Evolutionary conservation across 495 filamentous ascomycete genomes (phyloP), one percentile per base, ranked within the genome.

Genomic region (Oleoguttula mirabilis): DNA sequence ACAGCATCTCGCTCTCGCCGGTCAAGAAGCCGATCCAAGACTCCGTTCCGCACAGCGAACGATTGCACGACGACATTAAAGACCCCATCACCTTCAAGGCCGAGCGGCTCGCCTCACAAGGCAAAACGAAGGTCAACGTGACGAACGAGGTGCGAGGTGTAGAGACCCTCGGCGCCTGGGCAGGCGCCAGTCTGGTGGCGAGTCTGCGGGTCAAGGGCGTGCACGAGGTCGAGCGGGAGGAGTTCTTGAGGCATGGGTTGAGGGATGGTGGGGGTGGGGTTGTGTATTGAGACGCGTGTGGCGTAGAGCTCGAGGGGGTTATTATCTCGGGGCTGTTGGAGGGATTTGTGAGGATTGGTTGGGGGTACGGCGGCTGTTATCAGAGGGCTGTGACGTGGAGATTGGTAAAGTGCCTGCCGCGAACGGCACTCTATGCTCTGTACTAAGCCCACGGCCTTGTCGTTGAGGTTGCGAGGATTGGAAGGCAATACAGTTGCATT

Each of bases 141-240:
- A 30, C 23, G 21, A 55, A 47, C 5, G 43, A 16, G 34, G 60
- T 94, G 17, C 73, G 84, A 2, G 82, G 79, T 12, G 65, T 95
- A 10, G 82, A 92, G 53, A 84, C 81, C 4, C 65, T 96, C 0
- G 90, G 90, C 0, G 67, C 84, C 4, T 98, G 90, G 88, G 76
- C 78, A 25, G 90, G 90, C 14, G 87, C 79, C 3, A 94, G 86
- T 62, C 56, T 98, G 38, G 62, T 88, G 2, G 79, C 80, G 0
- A 77, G 77, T 37, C 34, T 94, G 50, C 87, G 87, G 50, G 68
- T 90, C 20, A 76, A 76, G 21, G 81, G 85, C 0, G 65, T 87
- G 32, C 78, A 87, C 2, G 81, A 87, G 52, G 72, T 96, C 27
- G 92, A 96, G 48, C 68, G 82, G 30, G 92, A 98, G 34, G 72